phyloP scores from a whole-genome alignment of 2,329 filamentous ascomycete species.

The Juglanconis sp. region DNA sequence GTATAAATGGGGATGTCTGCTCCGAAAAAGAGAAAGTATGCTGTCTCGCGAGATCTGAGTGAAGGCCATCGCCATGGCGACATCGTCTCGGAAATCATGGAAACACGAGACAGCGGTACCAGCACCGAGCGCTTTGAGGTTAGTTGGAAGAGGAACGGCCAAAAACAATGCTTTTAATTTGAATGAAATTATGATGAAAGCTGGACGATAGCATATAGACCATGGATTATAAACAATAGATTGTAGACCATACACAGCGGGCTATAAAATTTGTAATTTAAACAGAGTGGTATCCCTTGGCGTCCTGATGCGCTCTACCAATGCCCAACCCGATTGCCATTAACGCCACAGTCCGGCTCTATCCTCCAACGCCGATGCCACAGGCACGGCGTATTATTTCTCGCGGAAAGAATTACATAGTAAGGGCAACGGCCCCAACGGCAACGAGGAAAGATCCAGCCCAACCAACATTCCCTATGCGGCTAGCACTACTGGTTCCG shows the following conservation, averaged over 20 bases:
- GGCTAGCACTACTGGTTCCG: neutral
- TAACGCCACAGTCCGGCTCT: neutral
- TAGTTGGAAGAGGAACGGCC: too few relatives aligned
- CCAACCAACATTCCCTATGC: neutral
- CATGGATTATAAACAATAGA: too few relatives aligned
- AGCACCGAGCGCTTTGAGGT: too few relatives aligned
- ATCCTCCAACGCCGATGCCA: neutral
- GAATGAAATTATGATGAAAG: too few relatives aligned
- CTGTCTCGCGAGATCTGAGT: slow-evolving; percentile 12
- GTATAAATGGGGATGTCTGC: slow-evolving; percentile 23
- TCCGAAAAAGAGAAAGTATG: slow-evolving; percentile 15
- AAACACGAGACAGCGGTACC: too few relatives aligned
- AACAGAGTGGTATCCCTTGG: neutral
- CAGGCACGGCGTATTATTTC: neutral
- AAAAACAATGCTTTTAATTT: too few relatives aligned
- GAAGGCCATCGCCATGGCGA: too few relatives aligned
- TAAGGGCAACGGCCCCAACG: neutral
- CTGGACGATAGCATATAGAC: too few relatives aligned
- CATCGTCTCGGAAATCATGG: neutral
- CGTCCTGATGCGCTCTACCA: neutral
- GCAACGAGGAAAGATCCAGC: neutral
- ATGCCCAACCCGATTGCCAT: neutral
- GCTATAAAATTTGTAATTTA: too few relatives aligned
- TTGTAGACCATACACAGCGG: neutral
- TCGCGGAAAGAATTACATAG: neutral